Evolutionary conservation across 352 stramenopile species (phyloP).

Genomic region (Aphanomyces cochlioides): DNA sequence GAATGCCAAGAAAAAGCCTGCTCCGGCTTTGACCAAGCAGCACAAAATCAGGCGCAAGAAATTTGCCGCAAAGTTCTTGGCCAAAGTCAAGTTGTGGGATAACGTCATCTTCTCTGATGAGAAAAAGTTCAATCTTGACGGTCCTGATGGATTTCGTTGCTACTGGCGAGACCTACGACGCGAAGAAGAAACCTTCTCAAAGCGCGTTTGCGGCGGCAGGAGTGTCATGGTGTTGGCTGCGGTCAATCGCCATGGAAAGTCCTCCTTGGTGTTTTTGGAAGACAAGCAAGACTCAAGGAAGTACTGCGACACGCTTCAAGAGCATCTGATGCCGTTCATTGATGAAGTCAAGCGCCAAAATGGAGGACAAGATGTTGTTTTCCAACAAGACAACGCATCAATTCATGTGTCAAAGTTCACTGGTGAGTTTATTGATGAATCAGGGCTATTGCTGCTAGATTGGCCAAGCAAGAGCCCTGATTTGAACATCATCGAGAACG

Average conservation of each 20-base stretch:
- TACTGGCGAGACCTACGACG: background rate
- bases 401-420: no score
- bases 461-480: no score
- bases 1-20: background rate
- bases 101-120: background rate
- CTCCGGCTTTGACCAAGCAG: background rate
- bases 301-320: background rate
- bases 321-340: background rate
- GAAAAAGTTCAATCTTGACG: no score
- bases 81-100: background rate
- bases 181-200: background rate
- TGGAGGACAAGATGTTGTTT: background rate
- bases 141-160: background rate
- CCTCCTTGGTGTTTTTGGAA: background rate
- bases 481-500: no score
- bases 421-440: no score
- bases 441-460: no score
- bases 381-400: no score
- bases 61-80: background rate
- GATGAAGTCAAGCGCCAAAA: background rate
- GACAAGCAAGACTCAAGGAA: background rate
- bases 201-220: background rate
- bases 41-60: background rate
- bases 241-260: background rate
- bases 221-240: background rate